Conservation (phyloP, 345 rosid genomes). For the Conringia planisiliqua region DNA sequence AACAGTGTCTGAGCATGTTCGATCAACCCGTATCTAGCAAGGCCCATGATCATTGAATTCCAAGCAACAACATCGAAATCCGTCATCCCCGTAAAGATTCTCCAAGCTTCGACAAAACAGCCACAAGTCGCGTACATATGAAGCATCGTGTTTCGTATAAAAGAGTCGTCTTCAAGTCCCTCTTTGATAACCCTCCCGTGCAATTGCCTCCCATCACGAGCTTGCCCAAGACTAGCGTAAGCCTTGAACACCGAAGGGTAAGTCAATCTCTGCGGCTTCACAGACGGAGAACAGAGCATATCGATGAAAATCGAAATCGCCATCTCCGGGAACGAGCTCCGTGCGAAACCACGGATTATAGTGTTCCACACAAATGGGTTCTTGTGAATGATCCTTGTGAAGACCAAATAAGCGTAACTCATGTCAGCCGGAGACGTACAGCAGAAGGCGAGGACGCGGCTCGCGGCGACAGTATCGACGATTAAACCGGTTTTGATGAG, state of each 20-base stretch:
- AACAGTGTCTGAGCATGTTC: constrained; percentile 55
- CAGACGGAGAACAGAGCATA: constrained; percentile 43
- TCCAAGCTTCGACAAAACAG: constrained; percentile 51
- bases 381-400: constrained; percentile 43
- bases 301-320: constrained; percentile 54
- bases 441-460: constrained; percentile 67
- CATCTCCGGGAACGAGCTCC: constrained; percentile 52
- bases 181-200: constrained; percentile 66
- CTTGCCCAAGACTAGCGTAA: constrained; percentile 49
- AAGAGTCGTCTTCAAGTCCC: constrained; percentile 63
- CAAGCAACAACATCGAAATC: constrained; percentile 60
- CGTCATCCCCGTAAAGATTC: constrained; percentile 35
- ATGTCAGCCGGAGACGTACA: constrained; percentile 48
- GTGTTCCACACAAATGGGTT: constrained; percentile 70
- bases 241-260: constrained; percentile 87
- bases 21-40: constrained; percentile 51
- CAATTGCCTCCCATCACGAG: constrained; percentile 54
- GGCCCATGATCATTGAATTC: constrained; percentile 70
- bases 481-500: constrained; percentile 69
- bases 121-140: constrained; percentile 65
- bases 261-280: constrained; percentile 60
- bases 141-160: constrained; percentile 50
- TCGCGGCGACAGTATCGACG: constrained; percentile 45
- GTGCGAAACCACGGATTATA: constrained; percentile 65
- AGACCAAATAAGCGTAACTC: constrained; percentile 56